A percentile compares a stretch with the other conserved stretches of the same genome.
Conservation (phyloP, 352 stramenopile genomes). For the Globisporangium viniferum region DNA sequence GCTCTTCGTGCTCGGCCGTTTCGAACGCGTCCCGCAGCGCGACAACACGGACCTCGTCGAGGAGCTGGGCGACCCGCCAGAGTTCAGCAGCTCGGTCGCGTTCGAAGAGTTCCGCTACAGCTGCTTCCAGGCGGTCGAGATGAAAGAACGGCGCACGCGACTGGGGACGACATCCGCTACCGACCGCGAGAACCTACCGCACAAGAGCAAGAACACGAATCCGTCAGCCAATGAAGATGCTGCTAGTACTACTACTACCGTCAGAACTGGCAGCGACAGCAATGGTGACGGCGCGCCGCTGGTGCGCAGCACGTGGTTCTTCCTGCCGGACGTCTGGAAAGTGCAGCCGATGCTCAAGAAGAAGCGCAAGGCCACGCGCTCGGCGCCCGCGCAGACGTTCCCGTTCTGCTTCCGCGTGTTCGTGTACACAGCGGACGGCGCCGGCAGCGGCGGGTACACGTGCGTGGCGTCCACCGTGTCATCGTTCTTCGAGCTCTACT, state of each 20-base stretch:
- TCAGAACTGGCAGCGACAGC: background rate
- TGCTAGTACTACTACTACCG: background rate
- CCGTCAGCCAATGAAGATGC: background rate
- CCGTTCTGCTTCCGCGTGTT: constrained; percentile 86
- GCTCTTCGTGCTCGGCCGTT: constrained; percentile 72
- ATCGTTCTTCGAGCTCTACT: constrained; percentile 84
- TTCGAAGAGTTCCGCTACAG: constrained; percentile 79
- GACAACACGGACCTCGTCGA: constrained; percentile 47
- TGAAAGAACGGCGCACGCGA: constrained; percentile 60
- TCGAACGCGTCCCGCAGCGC: constrained; percentile 73
- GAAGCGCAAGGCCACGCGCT: constrained; percentile 85
- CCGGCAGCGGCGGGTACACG: constrained; percentile 20
- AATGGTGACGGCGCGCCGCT: background rate
- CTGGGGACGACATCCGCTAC: constrained; percentile 11
- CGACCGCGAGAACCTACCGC: constrained; percentile 5
- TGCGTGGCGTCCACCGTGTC: constrained; percentile 63
- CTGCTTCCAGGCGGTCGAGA: constrained; percentile 80
- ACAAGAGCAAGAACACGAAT: background rate
- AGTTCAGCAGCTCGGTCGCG: constrained; percentile 35
- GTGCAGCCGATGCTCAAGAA: constrained; percentile 88
- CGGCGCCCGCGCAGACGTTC: constrained; percentile 77
- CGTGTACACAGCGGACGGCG: constrained; percentile 33
- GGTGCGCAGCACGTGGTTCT: constrained; percentile 81
- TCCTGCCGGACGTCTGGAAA: constrained; percentile 86
- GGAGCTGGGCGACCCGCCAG: constrained; percentile 38